Evolutionary conservation across 2,329 filamentous ascomycete genomes (phyloP).

Genomic region (Trichoderma cornu-damae): DNA sequence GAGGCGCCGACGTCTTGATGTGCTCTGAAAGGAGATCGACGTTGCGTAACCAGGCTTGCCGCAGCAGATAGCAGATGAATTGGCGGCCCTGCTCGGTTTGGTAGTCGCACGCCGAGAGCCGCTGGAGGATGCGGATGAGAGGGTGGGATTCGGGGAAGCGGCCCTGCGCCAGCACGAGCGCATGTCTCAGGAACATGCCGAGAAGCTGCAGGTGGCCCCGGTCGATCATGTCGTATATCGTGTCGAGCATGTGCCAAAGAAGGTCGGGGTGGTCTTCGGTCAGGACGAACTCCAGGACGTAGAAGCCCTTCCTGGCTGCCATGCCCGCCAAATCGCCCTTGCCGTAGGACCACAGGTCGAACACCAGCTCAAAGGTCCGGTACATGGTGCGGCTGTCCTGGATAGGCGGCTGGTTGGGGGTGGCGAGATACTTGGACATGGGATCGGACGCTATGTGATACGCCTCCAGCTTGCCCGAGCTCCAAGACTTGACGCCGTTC

Average conservation of each 20-base stretch:
- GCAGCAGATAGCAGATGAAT: slow-evolving; percentile 32
- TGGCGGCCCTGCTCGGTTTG: slow-evolving; percentile 30
- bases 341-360: slow-evolving; percentile 35
- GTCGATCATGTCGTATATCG: slow-evolving; percentile 37
- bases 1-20: slow-evolving; percentile 28
- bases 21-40: slow-evolving; percentile 32
- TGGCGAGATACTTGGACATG: slow-evolving; percentile 35
- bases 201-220: slow-evolving; percentile 33
- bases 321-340: slow-evolving; percentile 34
- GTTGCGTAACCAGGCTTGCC: slow-evolving; percentile 36
- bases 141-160: slow-evolving; percentile 33
- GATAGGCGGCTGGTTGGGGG: slow-evolving; percentile 33
- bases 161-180: slow-evolving; percentile 27
- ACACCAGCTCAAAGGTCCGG: slow-evolving; percentile 36
- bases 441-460: slow-evolving; percentile 28
- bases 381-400: slow-evolving; percentile 39
- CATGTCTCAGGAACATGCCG: slow-evolving; percentile 33
- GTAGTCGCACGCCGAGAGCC: slow-evolving; percentile 31
- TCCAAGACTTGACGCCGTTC: slow-evolving; percentile 34
- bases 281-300: slow-evolving; percentile 34
- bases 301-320: slow-evolving; percentile 35
- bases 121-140: slow-evolving; percentile 31
- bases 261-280: slow-evolving; percentile 36
- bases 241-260: slow-evolving; percentile 37
- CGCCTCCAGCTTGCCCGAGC: slow-evolving; percentile 32